Evolutionary conservation across 352 stramenopile species (phyloP).

Genomic region (Phytophthora kernoviae): DNA sequence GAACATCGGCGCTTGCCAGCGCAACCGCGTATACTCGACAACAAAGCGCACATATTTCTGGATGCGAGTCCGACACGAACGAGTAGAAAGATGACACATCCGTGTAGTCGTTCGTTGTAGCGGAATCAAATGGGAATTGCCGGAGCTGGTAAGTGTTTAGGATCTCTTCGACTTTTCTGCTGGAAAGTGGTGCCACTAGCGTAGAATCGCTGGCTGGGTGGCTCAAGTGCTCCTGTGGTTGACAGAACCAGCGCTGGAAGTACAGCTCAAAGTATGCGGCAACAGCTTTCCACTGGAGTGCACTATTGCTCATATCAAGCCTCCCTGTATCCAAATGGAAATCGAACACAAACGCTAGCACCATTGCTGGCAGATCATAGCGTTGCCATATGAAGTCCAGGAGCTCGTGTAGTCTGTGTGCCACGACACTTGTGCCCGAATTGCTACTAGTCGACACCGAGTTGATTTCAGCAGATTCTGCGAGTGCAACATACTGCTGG

Average conservation of each 20-base stretch:
- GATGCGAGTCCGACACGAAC: slow-evolving; percentile 80
- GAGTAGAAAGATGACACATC: slow-evolving; percentile 88
- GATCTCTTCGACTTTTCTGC: slow-evolving; percentile 48
- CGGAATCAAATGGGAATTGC: slow-evolving; percentile 75
- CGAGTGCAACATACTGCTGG: slow-evolving; percentile 62
- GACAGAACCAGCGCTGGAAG: slow-evolving; percentile 68
- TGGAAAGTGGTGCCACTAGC: slow-evolving; percentile 27
- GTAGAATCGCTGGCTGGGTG: slow-evolving; percentile 5
- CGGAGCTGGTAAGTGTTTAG: slow-evolving; percentile 66
- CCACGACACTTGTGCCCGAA: slow-evolving; percentile 31
- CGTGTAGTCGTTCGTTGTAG: slow-evolving; percentile 74
- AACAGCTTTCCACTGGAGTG: slow-evolving; percentile 60
- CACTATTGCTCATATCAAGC: slow-evolving; percentile 56
- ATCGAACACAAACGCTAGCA: slow-evolving; percentile 80
- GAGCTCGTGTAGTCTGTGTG: slow-evolving; percentile 50
- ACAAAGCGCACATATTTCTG: slow-evolving; percentile 80
- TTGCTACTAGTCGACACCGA: slow-evolving; percentile 8
- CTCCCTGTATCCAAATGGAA: slow-evolving; percentile 70
- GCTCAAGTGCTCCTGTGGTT: slow-evolving; percentile 14
- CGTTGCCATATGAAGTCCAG: slow-evolving; percentile 69
- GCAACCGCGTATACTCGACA: slow-evolving; percentile 77
- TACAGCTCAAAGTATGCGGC: slow-evolving; percentile 71
- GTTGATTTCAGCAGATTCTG: slow-evolving; percentile 19
- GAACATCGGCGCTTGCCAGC: slow-evolving; percentile 60
- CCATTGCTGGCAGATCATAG: slow-evolving; percentile 76